Evolutionary conservation across 2,329 filamentous ascomycete genomes (phyloP).

Genomic region (Tolypocladium paradoxum): DNA sequence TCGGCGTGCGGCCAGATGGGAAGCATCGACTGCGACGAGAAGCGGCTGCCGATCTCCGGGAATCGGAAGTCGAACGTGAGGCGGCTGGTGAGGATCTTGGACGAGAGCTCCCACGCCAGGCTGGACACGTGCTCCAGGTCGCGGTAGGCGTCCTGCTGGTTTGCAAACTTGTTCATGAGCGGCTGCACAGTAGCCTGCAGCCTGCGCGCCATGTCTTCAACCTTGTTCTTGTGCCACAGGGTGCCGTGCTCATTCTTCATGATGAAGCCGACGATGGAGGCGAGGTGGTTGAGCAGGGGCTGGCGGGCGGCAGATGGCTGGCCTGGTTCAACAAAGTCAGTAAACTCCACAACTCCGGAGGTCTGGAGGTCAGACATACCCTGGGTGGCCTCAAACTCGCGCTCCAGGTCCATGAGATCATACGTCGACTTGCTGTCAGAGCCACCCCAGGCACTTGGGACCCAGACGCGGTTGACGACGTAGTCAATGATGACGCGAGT

Average conservation of each 20-base stretch:
- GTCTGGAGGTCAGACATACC: slow-evolving; percentile 13
- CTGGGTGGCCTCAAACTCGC: slow-evolving; percentile 22
- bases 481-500: slow-evolving; percentile 31
- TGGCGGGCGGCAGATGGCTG: slow-evolving; percentile 24
- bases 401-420: slow-evolving; percentile 23
- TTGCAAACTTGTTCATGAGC: slow-evolving; percentile 24
- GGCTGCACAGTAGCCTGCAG: slow-evolving; percentile 26
- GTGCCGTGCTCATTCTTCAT: slow-evolving; percentile 19
- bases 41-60: slow-evolving; percentile 38
- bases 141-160: slow-evolving; percentile 24
- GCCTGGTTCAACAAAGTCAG: slow-evolving; percentile 10
- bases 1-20: slow-evolving; percentile 31
- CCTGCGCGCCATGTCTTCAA: slow-evolving; percentile 32
- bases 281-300: slow-evolving; percentile 27
- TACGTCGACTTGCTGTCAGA: slow-evolving; percentile 23
- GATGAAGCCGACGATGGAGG: slow-evolving; percentile 25
- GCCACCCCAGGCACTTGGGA: slow-evolving; percentile 26
- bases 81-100: slow-evolving; percentile 33
- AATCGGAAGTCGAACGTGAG: slow-evolving; percentile 37
- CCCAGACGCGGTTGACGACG: slow-evolving; percentile 30
- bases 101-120: slow-evolving; percentile 33
- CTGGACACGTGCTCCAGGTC: slow-evolving; percentile 32
- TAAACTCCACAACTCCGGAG: not conserved
- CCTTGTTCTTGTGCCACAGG: slow-evolving; percentile 19
- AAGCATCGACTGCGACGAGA: slow-evolving; percentile 36